phyloP scores from a whole-genome alignment of 306 rosid genomes.

The Aeschynomene evenia region DNA sequence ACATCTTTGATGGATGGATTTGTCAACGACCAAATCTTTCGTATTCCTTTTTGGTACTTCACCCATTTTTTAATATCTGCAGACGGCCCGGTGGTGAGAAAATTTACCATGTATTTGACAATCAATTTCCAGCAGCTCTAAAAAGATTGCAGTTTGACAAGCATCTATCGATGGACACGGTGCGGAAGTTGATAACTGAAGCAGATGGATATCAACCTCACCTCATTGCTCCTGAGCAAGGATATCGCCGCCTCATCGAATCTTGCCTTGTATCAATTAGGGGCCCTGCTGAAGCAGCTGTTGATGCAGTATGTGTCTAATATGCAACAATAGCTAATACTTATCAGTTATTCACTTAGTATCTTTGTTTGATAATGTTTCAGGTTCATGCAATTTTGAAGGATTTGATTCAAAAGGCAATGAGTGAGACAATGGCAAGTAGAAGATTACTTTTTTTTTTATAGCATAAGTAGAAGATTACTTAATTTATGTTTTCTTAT shows the following conservation, averaged over 20 bases:
- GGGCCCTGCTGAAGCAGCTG: slow-evolving; percentile 98
- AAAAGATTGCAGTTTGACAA: slow-evolving; percentile 95
- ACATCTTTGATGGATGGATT: too few species aligned
- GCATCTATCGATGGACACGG: slow-evolving; percentile 85
- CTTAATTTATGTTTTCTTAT: background rate
- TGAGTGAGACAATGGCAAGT: slow-evolving; percentile 78
- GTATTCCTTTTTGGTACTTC: too few species aligned
- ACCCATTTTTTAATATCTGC: slow-evolving; percentile 38
- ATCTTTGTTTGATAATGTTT: slow-evolving; percentile 21
- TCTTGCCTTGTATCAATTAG: slow-evolving; percentile 77
- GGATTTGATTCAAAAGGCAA: slow-evolving; percentile 85
- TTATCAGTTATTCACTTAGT: background rate
- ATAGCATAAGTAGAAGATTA: slow-evolving; percentile 42
- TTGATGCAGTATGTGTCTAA: slow-evolving; percentile 73
- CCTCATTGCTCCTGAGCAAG: slow-evolving; percentile 98
- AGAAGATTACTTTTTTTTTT: slow-evolving; percentile 4
- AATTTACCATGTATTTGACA: slow-evolving; percentile 85
- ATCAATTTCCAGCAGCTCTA: slow-evolving; percentile 94
- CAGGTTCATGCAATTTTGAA: slow-evolving; percentile 89
- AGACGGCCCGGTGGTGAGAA: slow-evolving; percentile 95
- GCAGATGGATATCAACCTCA: slow-evolving; percentile 99
- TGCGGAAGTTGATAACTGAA: slow-evolving; percentile 87
- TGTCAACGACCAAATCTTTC: too few species aligned
- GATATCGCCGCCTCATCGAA: slow-evolving; percentile 96
- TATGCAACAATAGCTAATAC: background rate